Conservation (phyloP, 75 land plant species). For the Larix kaempferi region DNA sequence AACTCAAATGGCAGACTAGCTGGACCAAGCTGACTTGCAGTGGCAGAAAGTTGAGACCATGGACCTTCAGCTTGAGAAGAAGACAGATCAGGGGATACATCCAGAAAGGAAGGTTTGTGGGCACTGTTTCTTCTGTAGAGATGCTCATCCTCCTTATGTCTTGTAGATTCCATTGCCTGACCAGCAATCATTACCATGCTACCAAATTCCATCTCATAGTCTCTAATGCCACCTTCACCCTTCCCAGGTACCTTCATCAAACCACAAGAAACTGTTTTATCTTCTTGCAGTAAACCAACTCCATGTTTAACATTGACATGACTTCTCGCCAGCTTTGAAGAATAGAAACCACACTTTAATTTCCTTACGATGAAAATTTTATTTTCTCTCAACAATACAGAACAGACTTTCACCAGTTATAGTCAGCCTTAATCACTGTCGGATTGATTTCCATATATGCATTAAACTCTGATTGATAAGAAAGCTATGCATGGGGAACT, state of each 20-base stretch:
- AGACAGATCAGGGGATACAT: not conserved
- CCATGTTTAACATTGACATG: not conserved
- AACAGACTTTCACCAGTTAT: not conserved
- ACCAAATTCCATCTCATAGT: conserved; percentile 9
- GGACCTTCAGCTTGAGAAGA: not conserved
- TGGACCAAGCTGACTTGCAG: conserved; percentile 28
- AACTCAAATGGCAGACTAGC: conserved; percentile 85
- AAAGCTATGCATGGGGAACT: not conserved
- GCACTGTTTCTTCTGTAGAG: not conserved
- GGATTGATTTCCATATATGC: not conserved
- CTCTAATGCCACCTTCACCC: conserved; percentile 10
- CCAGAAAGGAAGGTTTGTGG: not conserved
- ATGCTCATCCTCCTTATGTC: not conserved
- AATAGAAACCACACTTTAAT: not conserved
- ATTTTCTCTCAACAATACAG: not conserved
- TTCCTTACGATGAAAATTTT: not conserved
- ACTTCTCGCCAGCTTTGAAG: not conserved
- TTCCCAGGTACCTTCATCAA: conserved; percentile 8
- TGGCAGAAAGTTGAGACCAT: not conserved
- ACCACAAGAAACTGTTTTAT: conserved; percentile 8
- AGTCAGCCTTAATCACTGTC: not conserved
- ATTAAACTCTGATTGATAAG: not conserved
- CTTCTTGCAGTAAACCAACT: not conserved
- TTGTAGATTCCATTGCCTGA: not conserved
- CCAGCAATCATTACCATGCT: not conserved